Evolutionary conservation across 257 asterid genomes (phyloP), one percentile per base, ranked within the genome.

Genomic region (Solanum sitiens): DNA sequence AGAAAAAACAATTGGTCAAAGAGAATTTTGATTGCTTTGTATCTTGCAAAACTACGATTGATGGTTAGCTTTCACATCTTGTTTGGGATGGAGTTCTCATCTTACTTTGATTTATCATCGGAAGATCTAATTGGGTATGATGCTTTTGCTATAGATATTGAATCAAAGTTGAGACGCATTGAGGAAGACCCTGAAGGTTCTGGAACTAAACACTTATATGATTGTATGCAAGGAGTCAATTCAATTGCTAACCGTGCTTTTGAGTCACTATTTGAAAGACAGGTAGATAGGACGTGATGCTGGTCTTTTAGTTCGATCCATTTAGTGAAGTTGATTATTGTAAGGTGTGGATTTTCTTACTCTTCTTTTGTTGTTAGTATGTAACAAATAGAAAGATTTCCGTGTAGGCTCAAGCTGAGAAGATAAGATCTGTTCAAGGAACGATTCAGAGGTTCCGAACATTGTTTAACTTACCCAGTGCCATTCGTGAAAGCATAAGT

Each of bases 171-270:
- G 95, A 97, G 94, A 89, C 95, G 99, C 87, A 95, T 97, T 75
- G 98, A 97, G 91, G 99, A 97, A 89, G 99, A 97, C 86, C 99
- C 99, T 90, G 99, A 97, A 87, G 99, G 99, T 87, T 93, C 99
- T 87, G 99, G 99, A 86, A 96, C 99, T 45, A 74, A 88, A 83
- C 98, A 94, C 92, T 93, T 97, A 84, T 94, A 87, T 91, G 92
- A 92, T 83, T 92, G 98, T 87, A 97, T 96, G 83, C 95, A 96
- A 90, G 96, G 95, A 94, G 99, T 97, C 87, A 92, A 93, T 92
- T 91, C 96, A 61, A 91, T 90, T 90, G 92, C 99, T 86, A 97
- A 93, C 92, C 95, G 95, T 89, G 99, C 99, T 86, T 95, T 95
- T 93, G 99, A 93, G 90, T 95, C 98, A 89, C 93, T 97, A 86